Base-by-base conservation (phyloP, 306 rosid species). In the Crataegus laevigata region DNA sequence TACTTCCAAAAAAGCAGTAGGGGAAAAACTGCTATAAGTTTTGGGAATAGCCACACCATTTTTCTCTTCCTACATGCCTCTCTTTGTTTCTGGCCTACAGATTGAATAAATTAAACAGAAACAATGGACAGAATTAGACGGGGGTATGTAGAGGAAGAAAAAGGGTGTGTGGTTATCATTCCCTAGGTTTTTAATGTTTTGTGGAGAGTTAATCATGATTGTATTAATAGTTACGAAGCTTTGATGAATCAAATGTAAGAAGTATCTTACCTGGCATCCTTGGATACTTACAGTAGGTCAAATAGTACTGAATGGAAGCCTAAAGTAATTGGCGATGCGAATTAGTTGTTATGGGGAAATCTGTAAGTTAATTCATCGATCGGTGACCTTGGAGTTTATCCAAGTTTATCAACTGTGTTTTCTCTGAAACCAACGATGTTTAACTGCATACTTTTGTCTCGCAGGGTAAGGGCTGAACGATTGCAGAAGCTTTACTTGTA, bases 401-500 rank as follows among this genome's bases (percentile, higher is more conserved):
- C n/a, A 71, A 54, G 40, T 17, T 18, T 1, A 54, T 5, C 14
- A 29, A 11, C 22, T 51, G 57, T 51, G 26, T 26, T 26, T 42
- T n/a, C 57, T 42, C 28, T 22, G 42, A 55, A 8, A 38, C 42
- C 3, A 6, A 62, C 30, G 12, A 47, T 61, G 29, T n/a, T 6
- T 17, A 13, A 62, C 57, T 25, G 2, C 32, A 5, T 22, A 43
- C 30, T 8, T 60, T 40, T 25, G n/a, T n/a, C 19, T 66, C 63
- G 42, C 77, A 79, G 84, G 84, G 84, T 19, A 83, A 83, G 82
- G 84, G 84, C 11, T 83, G 62, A 83, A 68, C 62, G 30, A 22
- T 52, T 71, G 69, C 67, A 3, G 42, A 32, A 59, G 62, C 12
- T 29, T 22, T 50, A 9, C 55, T 34, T 8, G 25, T 43, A 22